Base-by-base conservation (phyloP, 2,329 filamentous ascomycete genomes). In the Paecilomyces dactylethromorphus region DNA sequence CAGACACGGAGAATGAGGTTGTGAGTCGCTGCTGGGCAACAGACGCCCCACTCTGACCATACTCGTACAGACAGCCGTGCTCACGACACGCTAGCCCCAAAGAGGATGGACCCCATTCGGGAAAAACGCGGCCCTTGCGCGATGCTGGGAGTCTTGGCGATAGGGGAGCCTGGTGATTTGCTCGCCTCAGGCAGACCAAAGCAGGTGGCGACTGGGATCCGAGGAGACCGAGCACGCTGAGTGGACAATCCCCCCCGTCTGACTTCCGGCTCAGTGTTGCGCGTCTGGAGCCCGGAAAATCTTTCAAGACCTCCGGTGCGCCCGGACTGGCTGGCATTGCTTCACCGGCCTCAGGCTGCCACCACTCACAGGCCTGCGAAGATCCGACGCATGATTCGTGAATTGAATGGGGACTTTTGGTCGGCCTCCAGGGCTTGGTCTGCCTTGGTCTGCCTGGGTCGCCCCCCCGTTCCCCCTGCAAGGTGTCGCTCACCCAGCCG, bases 311-410 rank as follows among this genome's bases (percentile, higher is more conserved):
- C 50, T 26, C 26, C 50, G 50, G 26, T 15, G 26, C 8, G 50
- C 3, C 21, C 50, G 50, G 15, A 66, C 62, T 66, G 60, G 65
- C n/a, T 50, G 51, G 56, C 24, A 12, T 31, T 56, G 53, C 24
- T n/a, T 15, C 2, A 7, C 22, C 50, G 50, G 26, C 21, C 50
- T 52, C 50, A 26, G 50, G 10, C 21, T 52, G 11, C 21, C 26
- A 29, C 24, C 50, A 52, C 21, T 24, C 50, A 24, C n/a, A 18
- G 15, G 35, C 15, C 35, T 18, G 13, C 5, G 8, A 18, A 15
- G 13, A 15, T n/a, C 15, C 15, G 35, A 18, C 4, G 22, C 50
- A 15, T 24, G 26, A 52, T 52, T 29, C 21, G 22, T 18, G n/a
- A 29, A 24, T 21, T 3, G n/a, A n/a, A n/a, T n/a, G 22, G 11